Evolutionary conservation across 768 basidiomycete genomes (phyloP).

Genomic region (Serendipita sp.): DNA sequence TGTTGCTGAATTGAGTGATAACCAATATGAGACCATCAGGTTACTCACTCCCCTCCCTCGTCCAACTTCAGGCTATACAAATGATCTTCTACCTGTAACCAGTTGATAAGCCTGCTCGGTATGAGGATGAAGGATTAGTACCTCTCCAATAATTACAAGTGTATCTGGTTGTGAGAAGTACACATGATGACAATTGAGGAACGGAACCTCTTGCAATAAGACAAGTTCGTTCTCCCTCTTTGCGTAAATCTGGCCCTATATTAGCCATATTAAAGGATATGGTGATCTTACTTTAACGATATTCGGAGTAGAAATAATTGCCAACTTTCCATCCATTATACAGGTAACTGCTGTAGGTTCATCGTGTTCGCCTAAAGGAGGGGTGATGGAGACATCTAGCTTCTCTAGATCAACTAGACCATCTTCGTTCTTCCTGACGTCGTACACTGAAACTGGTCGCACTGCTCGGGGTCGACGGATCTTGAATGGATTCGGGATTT

Average conservation of each 20-base stretch:
- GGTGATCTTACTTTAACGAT: neutral
- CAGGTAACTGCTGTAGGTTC: neutral
- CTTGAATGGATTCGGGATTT: conserved; percentile 1
- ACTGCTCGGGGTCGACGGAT: neutral
- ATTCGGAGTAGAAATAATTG: neutral
- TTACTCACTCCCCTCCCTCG: too few species aligned
- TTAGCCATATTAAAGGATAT: too few species aligned
- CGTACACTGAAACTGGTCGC: neutral
- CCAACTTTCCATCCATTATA: neutral
- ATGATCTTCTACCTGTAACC: too few species aligned
- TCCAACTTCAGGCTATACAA: too few species aligned
- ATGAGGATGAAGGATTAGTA: neutral
- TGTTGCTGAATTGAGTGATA: too few species aligned
- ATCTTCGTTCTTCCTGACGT: neutral
- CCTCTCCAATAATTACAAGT: neutral
- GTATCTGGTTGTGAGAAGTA: too few species aligned
- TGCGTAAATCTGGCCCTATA: too few species aligned
- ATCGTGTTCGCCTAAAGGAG: neutral
- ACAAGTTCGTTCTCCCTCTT: too few species aligned
- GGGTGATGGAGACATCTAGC: neutral
- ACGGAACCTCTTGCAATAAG: too few species aligned
- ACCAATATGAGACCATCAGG: too few species aligned
- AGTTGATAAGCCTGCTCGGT: neutral
- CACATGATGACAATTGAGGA: too few species aligned
- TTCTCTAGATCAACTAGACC: neutral